Evolutionary conservation across 176 grass and related monocot genomes (phyloP), one percentile per base, ranked within the genome.

Genomic region (Lolium rigidum): DNA sequence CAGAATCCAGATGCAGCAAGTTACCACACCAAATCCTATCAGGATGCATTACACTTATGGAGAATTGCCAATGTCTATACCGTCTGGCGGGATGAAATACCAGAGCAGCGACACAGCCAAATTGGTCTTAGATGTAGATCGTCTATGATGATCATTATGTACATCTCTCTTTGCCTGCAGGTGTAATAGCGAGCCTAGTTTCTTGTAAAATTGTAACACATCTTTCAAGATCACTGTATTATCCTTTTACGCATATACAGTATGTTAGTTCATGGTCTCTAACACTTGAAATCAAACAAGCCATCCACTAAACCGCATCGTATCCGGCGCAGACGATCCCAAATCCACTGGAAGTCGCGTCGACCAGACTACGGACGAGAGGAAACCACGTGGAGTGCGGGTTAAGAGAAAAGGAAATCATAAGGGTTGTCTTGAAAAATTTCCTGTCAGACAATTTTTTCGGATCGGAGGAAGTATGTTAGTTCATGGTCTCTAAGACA

Each of bases 101-200:
- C n/a, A 80, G 58, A 63, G 38, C 38, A 80, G 6, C 2, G 41
- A 63, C 39, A 80, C 39, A 17, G 77, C 58, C 77, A 63, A 79
- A 80, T 43, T 80, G 57, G 38, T 80, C 9, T 41, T 82, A 15
- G 18, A 56, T 21, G 20, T 41, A 39, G 18, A 70, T 5, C 11
- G 21, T 39, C 0, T 20, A 56, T 70, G 31, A 70, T 41, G 48
- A 82, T 51, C 10, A 46, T 5, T 43, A 37, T 8, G 24, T 77
- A 3, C 20, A 41, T 59, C 11, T 58, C 59, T 41, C 43, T 49
- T 73, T 43, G 43, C 11, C n/a, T 73, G 43, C 20, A 48, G 54
- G 1, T 26, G 31, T 52, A 75, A 52, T 2, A 52, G 43, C 16
- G 72, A 28, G 2, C 4, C 10, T 38, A 58, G 10, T 58, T 43